These are phyloP conservation scores for Albugo candida DNA, from an alignment of 352 stramenopile species.

Conservation along the genomic window DNA sequence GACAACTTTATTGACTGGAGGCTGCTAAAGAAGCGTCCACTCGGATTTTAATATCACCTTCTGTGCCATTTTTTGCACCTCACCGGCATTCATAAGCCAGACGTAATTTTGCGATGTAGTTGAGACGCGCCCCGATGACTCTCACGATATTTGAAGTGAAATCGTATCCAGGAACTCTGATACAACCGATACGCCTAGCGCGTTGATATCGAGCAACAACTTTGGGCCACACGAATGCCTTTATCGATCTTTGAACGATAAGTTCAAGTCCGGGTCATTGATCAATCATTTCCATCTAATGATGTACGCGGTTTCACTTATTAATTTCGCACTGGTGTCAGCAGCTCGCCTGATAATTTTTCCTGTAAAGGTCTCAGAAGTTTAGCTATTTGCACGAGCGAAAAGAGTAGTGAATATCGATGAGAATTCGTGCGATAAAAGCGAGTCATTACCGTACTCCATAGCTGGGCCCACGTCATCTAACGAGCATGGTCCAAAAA, in stretches of 20 bases:
- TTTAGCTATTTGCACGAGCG: conserved; percentile 9
- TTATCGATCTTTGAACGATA: conserved; percentile 82
- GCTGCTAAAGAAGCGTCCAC: conserved; percentile 51
- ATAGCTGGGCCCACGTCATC: conserved; percentile 53
- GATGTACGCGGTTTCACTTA: conserved; percentile 75
- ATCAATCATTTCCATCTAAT: conserved; percentile 74
- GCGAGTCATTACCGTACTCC: conserved; percentile 26
- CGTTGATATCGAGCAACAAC: conserved; percentile 65
- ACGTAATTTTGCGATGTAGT: conserved; percentile 62
- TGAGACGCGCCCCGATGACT: conserved; percentile 67
- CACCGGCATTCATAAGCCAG: conserved; percentile 60
- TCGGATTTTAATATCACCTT: conserved; percentile 56
- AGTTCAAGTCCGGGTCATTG: conserved; percentile 67
- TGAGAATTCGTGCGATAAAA: not conserved
- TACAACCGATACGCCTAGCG: conserved; percentile 35
- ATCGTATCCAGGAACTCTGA: conserved; percentile 74
- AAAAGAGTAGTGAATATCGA: too few species aligned
- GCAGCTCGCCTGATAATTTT: conserved; percentile 35
- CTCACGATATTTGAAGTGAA: conserved; percentile 62
- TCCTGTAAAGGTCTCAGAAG: conserved; percentile 32
- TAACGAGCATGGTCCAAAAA: conserved; percentile 69
- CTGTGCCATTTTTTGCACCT: conserved; percentile 76
- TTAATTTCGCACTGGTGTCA: conserved; percentile 75
- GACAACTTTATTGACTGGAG: conserved; percentile 58
- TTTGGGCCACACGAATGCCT: conserved; percentile 62